Evolutionary conservation across 306 rosid genomes (phyloP), one percentile per base, ranked within the genome.

Genomic region (Gastrolobium villosum): DNA sequence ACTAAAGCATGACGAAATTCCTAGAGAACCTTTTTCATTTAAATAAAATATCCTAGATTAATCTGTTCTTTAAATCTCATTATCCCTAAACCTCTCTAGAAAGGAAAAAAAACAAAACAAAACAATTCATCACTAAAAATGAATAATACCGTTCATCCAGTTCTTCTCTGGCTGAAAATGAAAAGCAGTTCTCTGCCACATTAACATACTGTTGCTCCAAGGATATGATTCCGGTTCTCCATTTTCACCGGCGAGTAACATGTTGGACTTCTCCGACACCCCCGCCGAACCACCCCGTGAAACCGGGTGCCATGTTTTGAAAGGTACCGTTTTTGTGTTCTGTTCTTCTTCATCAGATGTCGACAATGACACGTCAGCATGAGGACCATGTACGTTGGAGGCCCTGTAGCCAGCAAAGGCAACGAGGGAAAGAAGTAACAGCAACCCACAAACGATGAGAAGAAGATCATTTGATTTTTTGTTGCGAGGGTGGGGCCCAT

Each of bases 121-220:
- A 10, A 26, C 7, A 41, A 49, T 6, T 41, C 6, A 35, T 5
- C 66, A 5, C 26, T 13, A 35, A 20, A 11, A 3, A 44, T 0
- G 5, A 53, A 31, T 37, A 20, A 20, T 82, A 92, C 99, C 99
- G 56, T 95, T 95, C 99, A 92, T 92, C 99, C 99, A 95, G 69
- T 95, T 95, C 81, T 88, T 85, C 66, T 90, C 97, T 0, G 99
- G 99, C 79, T 95, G 99, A 70, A 95, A 95, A 84, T 95, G 99
- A 59, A 64, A 95, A 6, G 99, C 88, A 0, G 95, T 95, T 82
- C 99, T 92, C 86, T 95, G 99, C 99, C 99, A 95, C 0, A 97
- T 90, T 79, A 95, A 20, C 97, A 95, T 90, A 57, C 84, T 88
- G 26, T 95, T 89, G 73, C 84, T 86, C 99, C 99, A 95, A 2